Percentiles rank a stretch among this genome's conserved stretches.
These are phyloP conservation scores for Penicillium decumbens DNA, from an alignment of 2,329 filamentous ascomycete species.

Conservation along the genomic window DNA sequence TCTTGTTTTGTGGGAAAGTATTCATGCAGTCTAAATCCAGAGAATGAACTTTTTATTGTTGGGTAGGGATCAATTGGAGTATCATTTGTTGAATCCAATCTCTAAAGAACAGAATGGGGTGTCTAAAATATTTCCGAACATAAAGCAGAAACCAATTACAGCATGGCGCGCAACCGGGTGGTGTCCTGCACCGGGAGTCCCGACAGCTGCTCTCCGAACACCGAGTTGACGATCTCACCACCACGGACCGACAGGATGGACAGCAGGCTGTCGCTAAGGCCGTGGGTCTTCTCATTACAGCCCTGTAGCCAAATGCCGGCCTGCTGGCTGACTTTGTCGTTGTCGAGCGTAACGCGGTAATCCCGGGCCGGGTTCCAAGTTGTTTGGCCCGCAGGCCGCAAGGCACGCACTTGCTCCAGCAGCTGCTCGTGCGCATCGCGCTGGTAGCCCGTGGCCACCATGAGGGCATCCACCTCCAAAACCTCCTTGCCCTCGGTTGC, in stretches of 20 bases:
- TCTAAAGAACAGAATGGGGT: constrained; percentile 7
- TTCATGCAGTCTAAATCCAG: not conserved
- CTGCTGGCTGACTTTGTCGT: constrained; percentile 62
- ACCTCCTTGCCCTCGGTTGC: constrained; percentile 50
- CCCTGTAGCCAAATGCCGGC: constrained; percentile 90
- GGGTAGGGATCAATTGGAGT: not conserved
- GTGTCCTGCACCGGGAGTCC: constrained; percentile 31
- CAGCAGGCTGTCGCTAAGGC: constrained; percentile 75
- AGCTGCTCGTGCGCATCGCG: constrained; percentile 74
- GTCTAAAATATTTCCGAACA: constrained; percentile 6
- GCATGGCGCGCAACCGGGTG: constrained; percentile 32
- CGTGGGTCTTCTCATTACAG: constrained; percentile 88
- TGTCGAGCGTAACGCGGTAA: constrained; percentile 70
- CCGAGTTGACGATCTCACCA: constrained; percentile 70
- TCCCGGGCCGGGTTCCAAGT: constrained; percentile 68
- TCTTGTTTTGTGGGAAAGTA: no score
- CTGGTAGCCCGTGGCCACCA: constrained; percentile 83
- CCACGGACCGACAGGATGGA: constrained; percentile 72
- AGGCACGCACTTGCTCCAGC: constrained; percentile 59
- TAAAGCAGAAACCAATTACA: constrained; percentile 14
- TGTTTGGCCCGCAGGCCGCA: constrained; percentile 58
- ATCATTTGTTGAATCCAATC: constrained; percentile 6
- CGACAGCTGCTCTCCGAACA: constrained; percentile 54
- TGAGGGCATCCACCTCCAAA: constrained; percentile 71
- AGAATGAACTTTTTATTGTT: not conserved